phyloP scores from a whole-genome alignment of 352 stramenopile species.

The Aphanomyces stellatus region DNA sequence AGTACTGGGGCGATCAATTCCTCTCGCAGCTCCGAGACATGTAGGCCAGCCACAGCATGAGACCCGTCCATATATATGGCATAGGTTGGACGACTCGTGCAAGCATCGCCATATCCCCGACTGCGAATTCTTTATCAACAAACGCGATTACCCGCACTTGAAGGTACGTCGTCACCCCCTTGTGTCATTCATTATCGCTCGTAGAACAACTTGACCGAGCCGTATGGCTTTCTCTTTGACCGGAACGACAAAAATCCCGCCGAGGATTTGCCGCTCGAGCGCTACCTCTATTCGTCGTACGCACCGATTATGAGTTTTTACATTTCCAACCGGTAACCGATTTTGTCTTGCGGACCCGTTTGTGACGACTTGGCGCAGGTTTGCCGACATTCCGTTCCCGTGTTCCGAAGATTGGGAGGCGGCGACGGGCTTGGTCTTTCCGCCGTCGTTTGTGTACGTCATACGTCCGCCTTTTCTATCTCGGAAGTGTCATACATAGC shows the following conservation, averaged over 20 bases:
- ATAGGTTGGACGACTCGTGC: slow-evolving; percentile 90
- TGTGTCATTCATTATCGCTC: background rate
- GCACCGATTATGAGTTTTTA: slow-evolving; percentile 98
- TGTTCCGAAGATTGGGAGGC: slow-evolving; percentile 94
- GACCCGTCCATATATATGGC: background rate
- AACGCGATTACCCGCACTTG: slow-evolving; percentile 97
- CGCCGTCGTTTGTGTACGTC: slow-evolving; percentile 82
- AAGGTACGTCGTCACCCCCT: slow-evolving; percentile 59
- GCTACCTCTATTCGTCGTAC: slow-evolving; percentile 88
- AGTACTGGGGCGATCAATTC: slow-evolving; percentile 98
- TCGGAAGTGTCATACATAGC: background rate
- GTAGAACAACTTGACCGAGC: slow-evolving; percentile 91
- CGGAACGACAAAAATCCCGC: slow-evolving; percentile 92
- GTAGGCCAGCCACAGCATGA: slow-evolving; percentile 26
- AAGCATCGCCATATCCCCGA: slow-evolving; percentile 91
- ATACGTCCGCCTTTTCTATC: background rate
- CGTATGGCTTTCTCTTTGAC: slow-evolving; percentile 98
- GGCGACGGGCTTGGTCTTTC: slow-evolving; percentile 86
- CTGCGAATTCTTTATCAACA: slow-evolving; percentile 99
- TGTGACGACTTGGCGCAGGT: slow-evolving; percentile 32
- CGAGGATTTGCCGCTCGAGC: slow-evolving; percentile 88
- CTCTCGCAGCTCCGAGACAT: slow-evolving; percentile 94
- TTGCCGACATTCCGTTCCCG: slow-evolving; percentile 98
- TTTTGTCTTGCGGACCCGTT: background rate
- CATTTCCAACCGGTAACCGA: slow-evolving; percentile 64